Conservation (phyloP, 805 yeast species). For the Candida tibetensis region DNA sequence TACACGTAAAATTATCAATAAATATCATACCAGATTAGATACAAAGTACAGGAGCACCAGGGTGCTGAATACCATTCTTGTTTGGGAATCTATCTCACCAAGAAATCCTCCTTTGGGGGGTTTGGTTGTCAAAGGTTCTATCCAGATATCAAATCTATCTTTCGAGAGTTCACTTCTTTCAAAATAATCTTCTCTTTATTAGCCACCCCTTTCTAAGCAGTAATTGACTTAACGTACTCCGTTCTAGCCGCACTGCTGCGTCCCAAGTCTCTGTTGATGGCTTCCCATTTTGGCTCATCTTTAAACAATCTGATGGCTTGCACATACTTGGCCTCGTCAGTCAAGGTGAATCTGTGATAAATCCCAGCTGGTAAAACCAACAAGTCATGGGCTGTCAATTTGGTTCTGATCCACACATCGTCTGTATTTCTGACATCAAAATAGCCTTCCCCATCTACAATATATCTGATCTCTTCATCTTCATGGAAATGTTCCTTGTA, state of each 20-base stretch:
- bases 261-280: constrained; percentile 62
- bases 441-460: constrained; percentile 85
- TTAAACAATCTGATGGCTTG: constrained; percentile 81
- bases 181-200: no score
- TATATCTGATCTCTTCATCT: constrained; percentile 93
- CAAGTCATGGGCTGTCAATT: constrained; percentile 62
- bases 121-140: no score
- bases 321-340: constrained; percentile 54
- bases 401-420: constrained; percentile 74
- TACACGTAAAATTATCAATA: no score
- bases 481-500: constrained; percentile 90
- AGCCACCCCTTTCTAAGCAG: no score
- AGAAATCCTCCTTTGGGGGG: no score
- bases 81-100: no score
- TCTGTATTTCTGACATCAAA: constrained; percentile 76
- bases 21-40: no score
- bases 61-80: no score
- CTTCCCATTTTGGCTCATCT: constrained; percentile 96
- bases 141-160: no score
- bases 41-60: no score
- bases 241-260: constrained; percentile 32
- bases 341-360: constrained; percentile 86
- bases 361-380: constrained; percentile 86
- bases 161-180: no score
- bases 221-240: constrained; percentile 30